Evolutionary conservation across 75 land plant species (phyloP).

Genomic region (Picea glauca): DNA sequence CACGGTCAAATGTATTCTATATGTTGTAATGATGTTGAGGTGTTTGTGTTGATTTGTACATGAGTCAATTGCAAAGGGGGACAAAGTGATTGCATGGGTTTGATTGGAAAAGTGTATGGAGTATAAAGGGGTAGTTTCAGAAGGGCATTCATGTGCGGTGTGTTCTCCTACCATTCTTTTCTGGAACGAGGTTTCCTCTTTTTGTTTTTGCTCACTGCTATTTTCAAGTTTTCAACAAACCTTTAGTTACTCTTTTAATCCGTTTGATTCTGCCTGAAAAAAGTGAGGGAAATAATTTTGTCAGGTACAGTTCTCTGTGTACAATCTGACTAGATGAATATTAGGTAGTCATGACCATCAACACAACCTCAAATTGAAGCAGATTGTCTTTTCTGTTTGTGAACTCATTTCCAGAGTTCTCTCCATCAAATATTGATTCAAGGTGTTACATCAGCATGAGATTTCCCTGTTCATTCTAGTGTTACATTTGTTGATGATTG

Average conservation of each 20-base stretch:
- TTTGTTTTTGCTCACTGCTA: background rate
- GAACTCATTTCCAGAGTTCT: background rate
- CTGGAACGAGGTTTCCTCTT: background rate
- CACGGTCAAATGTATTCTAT: background rate
- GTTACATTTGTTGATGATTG: too few relatives aligned
- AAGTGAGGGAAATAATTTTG: too few relatives aligned
- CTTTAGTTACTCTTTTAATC: too few relatives aligned
- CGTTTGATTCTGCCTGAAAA: too few relatives aligned
- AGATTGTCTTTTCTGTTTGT: background rate
- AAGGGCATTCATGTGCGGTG: background rate
- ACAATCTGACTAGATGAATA: background rate
- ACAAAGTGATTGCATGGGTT: background rate
- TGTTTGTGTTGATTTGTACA: background rate
- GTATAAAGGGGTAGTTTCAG: background rate
- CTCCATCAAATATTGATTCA: background rate
- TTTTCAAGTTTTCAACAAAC: too few relatives aligned
- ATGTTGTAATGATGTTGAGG: background rate
- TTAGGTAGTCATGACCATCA: background rate
- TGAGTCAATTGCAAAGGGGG: slow-evolving; percentile 1
- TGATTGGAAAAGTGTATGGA: background rate
- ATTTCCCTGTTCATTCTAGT: background rate
- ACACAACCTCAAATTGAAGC: background rate
- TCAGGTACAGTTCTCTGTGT: background rate
- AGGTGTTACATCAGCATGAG: background rate
- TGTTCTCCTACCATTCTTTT: background rate